These are phyloP conservation scores for Tulasnella sp. DNA, from an alignment of 768 basidiomycete genomes.

Conservation along the genomic window DNA sequence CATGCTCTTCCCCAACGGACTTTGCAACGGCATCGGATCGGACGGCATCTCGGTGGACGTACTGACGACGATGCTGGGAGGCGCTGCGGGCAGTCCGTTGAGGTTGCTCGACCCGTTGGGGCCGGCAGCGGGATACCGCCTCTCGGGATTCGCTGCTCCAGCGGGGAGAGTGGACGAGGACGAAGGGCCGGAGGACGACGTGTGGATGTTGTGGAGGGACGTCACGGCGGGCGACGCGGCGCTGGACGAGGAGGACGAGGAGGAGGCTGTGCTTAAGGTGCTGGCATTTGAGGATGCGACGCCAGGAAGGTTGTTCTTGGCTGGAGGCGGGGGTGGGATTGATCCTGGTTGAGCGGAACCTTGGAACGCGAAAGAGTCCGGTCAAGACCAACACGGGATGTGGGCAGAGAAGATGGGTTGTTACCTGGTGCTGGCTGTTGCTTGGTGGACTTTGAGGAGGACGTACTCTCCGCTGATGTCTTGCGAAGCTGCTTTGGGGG, in stretches of 20 bases:
- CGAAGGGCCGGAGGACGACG: slow-evolving; percentile 29
- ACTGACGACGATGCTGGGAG: slow-evolving; percentile 79
- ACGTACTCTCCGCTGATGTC: slow-evolving; percentile 47
- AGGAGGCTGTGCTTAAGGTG: slow-evolving; percentile 24
- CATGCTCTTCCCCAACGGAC: slow-evolving; percentile 14
- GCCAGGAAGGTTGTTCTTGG: slow-evolving; percentile 44
- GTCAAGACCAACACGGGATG: neutral
- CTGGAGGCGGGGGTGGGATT: slow-evolving; percentile 46
- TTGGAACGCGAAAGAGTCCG: neutral
- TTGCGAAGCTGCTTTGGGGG: slow-evolving; percentile 25
- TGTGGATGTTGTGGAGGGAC: slow-evolving; percentile 30
- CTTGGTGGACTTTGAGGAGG: slow-evolving; percentile 40
- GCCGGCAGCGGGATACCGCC: slow-evolving; percentile 35
- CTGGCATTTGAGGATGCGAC: neutral
- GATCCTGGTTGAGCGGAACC: neutral
- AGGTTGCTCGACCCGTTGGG: neutral
- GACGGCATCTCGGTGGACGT: slow-evolving; percentile 40
- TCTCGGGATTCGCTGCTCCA: slow-evolving; percentile 39
- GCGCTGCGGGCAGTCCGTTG: slow-evolving; percentile 21
- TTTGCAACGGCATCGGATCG: slow-evolving; percentile 36
- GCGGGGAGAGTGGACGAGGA: slow-evolving; percentile 22
- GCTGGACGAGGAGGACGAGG: slow-evolving; percentile 35
- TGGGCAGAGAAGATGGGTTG: neutral
- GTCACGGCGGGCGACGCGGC: slow-evolving; percentile 26
- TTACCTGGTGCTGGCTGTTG: neutral